A percentile compares a stretch with the other conserved stretches of the same genome.
Evolutionary conservation across 2,329 filamentous ascomycete species (phyloP).

Genomic region (Trichoderma cornu-damae): DNA sequence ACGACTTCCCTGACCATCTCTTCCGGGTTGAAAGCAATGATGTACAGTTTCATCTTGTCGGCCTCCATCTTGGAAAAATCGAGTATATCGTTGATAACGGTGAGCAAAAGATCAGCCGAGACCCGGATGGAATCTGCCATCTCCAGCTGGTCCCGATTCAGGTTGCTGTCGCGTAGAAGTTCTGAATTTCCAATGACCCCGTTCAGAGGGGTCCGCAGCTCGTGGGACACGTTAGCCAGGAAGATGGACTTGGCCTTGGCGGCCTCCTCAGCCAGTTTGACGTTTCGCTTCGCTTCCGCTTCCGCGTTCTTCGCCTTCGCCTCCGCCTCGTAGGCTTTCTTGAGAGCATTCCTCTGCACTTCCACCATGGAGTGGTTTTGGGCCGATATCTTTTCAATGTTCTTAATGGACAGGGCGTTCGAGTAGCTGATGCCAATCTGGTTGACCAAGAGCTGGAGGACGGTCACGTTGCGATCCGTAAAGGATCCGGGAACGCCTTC

Average conservation of each 20-base stretch:
- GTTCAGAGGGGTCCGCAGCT: slow-evolving; percentile 76
- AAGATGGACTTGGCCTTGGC: slow-evolving; percentile 81
- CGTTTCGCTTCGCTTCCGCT: slow-evolving; percentile 69
- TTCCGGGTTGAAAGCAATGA: slow-evolving; percentile 62
- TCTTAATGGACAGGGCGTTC: slow-evolving; percentile 62
- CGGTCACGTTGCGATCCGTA: slow-evolving; percentile 65
- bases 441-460: slow-evolving; percentile 67
- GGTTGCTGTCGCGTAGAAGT: slow-evolving; percentile 67
- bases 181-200: slow-evolving; percentile 88
- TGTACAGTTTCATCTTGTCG: slow-evolving; percentile 76
- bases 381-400: slow-evolving; percentile 70
- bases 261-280: slow-evolving; percentile 76
- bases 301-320: slow-evolving; percentile 72
- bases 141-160: slow-evolving; percentile 73
- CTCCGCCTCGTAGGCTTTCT: slow-evolving; percentile 67
- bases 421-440: slow-evolving; percentile 71
- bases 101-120: slow-evolving; percentile 79
- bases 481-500: slow-evolving; percentile 71
- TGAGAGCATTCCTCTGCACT: slow-evolving; percentile 68
- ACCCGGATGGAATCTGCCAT: slow-evolving; percentile 84
- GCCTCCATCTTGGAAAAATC: slow-evolving; percentile 94
- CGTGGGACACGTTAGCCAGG: slow-evolving; percentile 73
- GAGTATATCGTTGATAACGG: slow-evolving; percentile 92
- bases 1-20: slow-evolving; percentile 65
- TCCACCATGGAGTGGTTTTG: slow-evolving; percentile 74